phyloP scores from a whole-genome alignment of 768 basidiomycete genomes.

The Auricularia sp. region DNA sequence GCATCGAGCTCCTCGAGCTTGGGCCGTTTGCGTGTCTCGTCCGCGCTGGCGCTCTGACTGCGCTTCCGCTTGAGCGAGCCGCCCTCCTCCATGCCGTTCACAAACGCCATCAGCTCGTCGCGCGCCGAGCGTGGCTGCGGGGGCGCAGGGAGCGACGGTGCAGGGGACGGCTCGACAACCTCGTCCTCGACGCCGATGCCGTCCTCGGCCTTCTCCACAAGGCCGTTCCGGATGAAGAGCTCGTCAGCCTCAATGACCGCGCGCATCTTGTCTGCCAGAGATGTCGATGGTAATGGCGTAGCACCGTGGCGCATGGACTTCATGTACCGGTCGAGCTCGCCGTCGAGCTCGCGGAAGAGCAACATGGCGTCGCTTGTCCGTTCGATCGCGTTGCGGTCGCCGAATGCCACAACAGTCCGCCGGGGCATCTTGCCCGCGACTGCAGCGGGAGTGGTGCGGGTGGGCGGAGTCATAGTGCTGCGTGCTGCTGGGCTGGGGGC shows the following conservation, averaged over 20 bases:
- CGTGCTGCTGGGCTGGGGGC: constrained; percentile 3
- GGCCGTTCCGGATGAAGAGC: not conserved
- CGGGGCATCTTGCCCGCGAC: constrained; percentile 10
- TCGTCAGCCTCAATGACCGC: not conserved
- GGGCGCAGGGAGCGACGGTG: not conserved
- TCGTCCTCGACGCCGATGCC: not conserved
- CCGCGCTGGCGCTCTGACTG: not conserved
- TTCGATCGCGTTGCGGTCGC: constrained; percentile 55
- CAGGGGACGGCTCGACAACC: not conserved
- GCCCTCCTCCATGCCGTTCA: not conserved
- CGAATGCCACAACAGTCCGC: constrained; percentile 41
- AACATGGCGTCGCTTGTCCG: constrained; percentile 71
- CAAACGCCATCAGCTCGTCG: not conserved
- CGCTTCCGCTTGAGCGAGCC: not conserved
- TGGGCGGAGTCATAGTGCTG: constrained; percentile 15
- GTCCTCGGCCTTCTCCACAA: not conserved
- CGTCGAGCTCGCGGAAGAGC: constrained; percentile 50
- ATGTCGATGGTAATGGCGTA: not conserved
- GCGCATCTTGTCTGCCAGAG: not conserved
- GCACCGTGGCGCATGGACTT: constrained; percentile 4
- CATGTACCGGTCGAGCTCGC: constrained; percentile 28
- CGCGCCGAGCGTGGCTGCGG: not conserved
- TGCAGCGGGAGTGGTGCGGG: constrained; percentile 8
- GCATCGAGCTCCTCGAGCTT: not conserved
- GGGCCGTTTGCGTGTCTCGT: not conserved